These are phyloP conservation scores for Nymphaea colorata DNA, from an alignment of 164 flowering plant species.

Conservation along the genomic window DNA sequence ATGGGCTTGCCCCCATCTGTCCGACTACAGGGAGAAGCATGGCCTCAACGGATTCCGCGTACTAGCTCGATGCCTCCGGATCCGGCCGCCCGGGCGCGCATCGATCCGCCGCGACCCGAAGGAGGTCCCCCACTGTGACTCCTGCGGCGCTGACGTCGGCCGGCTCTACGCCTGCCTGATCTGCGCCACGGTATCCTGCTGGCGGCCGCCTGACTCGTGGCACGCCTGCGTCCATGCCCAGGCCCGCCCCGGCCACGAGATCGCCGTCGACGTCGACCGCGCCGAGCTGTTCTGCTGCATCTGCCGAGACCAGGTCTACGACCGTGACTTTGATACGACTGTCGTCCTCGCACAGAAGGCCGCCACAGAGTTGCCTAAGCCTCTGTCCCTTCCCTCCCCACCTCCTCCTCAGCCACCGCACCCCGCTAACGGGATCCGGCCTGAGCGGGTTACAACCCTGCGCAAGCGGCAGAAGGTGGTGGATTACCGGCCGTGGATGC, in stretches of 20 bases:
- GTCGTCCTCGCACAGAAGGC: constrained; percentile 37
- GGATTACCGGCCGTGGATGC: constrained; percentile 62
- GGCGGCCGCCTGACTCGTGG: constrained; percentile 14
- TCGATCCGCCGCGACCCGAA: constrained; percentile 45
- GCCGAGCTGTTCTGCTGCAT: constrained; percentile 81
- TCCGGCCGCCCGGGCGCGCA: constrained; percentile 62
- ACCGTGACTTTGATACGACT: constrained; percentile 60
- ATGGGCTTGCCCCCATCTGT: constrained; percentile 46
- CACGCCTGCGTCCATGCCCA: constrained; percentile 48
- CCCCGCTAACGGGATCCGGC: background rate
- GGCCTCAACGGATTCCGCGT: constrained; percentile 45
- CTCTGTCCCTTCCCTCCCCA: no score
- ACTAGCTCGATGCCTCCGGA: constrained; percentile 46
- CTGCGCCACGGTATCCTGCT: constrained; percentile 60
- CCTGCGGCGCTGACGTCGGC: constrained; percentile 21
- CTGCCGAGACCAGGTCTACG: constrained; percentile 75
- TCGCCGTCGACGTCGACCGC: constrained; percentile 70
- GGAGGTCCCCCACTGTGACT: constrained; percentile 40
- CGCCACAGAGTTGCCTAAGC: no score
- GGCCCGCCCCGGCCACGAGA: constrained; percentile 39
- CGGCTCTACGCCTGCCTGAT: constrained; percentile 61
- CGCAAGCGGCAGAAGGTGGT: constrained; percentile 45
- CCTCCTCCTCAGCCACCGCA: no score
- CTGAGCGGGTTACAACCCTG: constrained; percentile 21
- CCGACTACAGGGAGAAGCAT: constrained; percentile 38